These are phyloP conservation scores for Colletotrichum scovillei DNA, from an alignment of 2,329 filamentous ascomycete genomes.

Conservation along the genomic window DNA sequence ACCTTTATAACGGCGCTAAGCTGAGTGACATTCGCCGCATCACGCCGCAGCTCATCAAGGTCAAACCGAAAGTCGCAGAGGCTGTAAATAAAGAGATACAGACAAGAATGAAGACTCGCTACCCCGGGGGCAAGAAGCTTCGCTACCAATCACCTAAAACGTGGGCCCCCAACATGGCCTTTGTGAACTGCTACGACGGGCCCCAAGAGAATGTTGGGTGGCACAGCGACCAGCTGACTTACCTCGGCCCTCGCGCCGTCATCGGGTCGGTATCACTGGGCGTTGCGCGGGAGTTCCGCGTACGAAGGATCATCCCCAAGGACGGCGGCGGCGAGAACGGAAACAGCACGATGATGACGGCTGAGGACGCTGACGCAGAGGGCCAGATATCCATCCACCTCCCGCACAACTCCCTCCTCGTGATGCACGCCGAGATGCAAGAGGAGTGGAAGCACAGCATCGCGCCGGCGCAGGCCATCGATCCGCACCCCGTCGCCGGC, in stretches of 20 bases:
- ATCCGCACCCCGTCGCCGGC: constrained; percentile 85
- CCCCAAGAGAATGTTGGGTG: constrained; percentile 87
- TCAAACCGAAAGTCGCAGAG: constrained; percentile 76
- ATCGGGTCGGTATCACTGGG: constrained; percentile 93
- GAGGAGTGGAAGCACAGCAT: constrained; percentile 96
- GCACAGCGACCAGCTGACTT: constrained; percentile 93
- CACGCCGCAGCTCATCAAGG: constrained; percentile 78
- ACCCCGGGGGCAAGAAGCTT: constrained; percentile 78
- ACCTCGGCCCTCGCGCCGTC: constrained; percentile 86
- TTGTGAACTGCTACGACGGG: constrained; percentile 94
- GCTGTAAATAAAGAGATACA: constrained; percentile 84
- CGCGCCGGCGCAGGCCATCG: constrained; percentile 77
- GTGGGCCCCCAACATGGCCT: constrained; percentile 90
- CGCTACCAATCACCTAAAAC: constrained; percentile 77
- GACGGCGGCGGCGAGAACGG: constrained; percentile 55
- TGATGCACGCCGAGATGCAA: constrained; percentile 99
- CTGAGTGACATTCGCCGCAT: constrained; percentile 82
- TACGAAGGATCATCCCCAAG: constrained; percentile 78
- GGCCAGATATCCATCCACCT: constrained; percentile 94
- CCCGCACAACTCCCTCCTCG: constrained; percentile 90
- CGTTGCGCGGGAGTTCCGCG: constrained; percentile 92
- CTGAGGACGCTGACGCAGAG: constrained; percentile 69
- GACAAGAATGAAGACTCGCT: constrained; percentile 74
- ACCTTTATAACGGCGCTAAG: constrained; percentile 84
- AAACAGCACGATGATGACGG: constrained; percentile 41